phyloP scores from a whole-genome alignment of 805 yeast species.

The Cyberlindnera veronae region DNA sequence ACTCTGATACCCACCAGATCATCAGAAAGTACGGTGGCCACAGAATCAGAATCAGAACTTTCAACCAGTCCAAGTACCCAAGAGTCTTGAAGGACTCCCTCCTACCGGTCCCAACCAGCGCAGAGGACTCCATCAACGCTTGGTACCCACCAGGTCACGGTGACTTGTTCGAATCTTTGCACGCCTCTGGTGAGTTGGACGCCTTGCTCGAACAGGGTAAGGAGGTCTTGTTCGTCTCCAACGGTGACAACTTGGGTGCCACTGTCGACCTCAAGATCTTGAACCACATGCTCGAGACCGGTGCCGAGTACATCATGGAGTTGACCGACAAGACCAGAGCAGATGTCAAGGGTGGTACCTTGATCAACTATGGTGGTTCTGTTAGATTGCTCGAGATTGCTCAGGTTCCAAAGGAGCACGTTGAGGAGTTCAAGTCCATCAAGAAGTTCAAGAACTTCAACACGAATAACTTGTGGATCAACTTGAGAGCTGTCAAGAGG shows the following conservation, averaged over 20 bases:
- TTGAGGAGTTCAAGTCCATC: conserved; percentile 95
- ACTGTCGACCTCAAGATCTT: conserved; percentile 90
- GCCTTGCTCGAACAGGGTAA: conserved; percentile 87
- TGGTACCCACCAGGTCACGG: conserved; percentile 99
- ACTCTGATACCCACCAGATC: conserved; percentile 89
- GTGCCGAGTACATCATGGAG: conserved; percentile 96
- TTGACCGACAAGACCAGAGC: conserved; percentile 98
- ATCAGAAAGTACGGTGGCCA: conserved; percentile 97
- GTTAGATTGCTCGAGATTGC: conserved; percentile 95
- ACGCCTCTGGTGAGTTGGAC: conserved; percentile 89
- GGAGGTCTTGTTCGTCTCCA: conserved; percentile 91
- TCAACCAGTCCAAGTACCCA: conserved; percentile 97
- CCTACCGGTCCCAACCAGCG: conserved; percentile 84
- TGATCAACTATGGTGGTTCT: conserved; percentile 92
- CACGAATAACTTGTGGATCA: conserved; percentile 97
- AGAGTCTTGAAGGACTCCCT: conserved; percentile 93
- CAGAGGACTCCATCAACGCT: conserved; percentile 69
- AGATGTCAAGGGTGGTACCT: conserved; percentile 98
- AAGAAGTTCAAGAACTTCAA: conserved; percentile 98
- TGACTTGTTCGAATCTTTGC: conserved; percentile 88
- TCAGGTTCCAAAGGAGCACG: conserved; percentile 97
- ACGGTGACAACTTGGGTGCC: conserved; percentile 98
- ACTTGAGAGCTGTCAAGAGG: conserved; percentile 89
- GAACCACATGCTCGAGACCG: conserved; percentile 87
- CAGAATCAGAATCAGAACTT: conserved; percentile 89